A percentile compares a stretch with the other conserved stretches of the same genome.
phyloP scores from a whole-genome alignment of 129 eudicot genomes.

The Smallanthus sonchifolius region DNA sequence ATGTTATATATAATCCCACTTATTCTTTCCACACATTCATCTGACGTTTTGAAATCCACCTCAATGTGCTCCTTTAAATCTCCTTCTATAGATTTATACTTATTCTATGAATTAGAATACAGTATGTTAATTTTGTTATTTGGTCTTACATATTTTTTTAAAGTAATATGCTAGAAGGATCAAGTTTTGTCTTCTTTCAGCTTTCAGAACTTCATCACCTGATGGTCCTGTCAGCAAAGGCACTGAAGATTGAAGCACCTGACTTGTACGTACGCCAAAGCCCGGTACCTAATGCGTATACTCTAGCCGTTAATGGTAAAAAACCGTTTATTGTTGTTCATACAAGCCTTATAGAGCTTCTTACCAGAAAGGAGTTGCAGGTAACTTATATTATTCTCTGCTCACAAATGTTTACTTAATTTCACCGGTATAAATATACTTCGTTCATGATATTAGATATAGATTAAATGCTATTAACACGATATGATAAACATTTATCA shows the following conservation, averaged over 20 bases:
- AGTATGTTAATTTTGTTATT: not conserved
- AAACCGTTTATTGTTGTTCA: constrained; percentile 95
- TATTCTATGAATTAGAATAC: not conserved
- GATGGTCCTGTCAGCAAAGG: constrained; percentile 76
- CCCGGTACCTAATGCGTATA: constrained; percentile 96
- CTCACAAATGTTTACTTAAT: constrained; percentile 4
- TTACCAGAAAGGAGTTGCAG: constrained; percentile 91
- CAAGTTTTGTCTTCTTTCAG: constrained; percentile 28
- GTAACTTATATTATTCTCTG: constrained; percentile 27
- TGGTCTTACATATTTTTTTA: not conserved
- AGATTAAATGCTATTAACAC: constrained; percentile 12
- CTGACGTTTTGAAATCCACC: not conserved
- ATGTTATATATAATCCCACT: not conserved
- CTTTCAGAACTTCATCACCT: constrained; percentile 92
- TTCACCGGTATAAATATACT: not conserved
- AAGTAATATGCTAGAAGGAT: not conserved
- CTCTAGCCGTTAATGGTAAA: constrained; percentile 83
- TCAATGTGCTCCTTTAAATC: not conserved
- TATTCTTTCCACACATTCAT: not conserved
- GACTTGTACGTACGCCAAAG: constrained; percentile 89
- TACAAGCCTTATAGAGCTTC: constrained; percentile 92
- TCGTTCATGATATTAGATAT: not conserved
- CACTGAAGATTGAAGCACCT: constrained; percentile 80
- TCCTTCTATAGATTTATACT: not conserved
- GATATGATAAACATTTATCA: constrained; percentile 1